Evolutionary conservation across 2,329 filamentous ascomycete genomes (phyloP).

Genomic region (Penicillium rolfsii): DNA sequence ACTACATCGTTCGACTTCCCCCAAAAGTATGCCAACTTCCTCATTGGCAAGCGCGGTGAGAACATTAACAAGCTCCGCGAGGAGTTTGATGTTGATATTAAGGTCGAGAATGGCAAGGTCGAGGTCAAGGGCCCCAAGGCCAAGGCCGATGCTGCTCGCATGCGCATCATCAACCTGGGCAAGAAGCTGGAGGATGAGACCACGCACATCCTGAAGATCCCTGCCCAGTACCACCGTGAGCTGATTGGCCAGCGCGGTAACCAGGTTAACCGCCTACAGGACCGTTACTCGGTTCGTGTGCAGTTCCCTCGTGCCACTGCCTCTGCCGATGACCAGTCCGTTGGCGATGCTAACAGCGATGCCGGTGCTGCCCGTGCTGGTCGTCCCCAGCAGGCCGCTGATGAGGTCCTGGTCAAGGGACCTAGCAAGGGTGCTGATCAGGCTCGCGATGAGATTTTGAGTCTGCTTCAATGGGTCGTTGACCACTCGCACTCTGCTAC

Average conservation of each 20-base stretch:
- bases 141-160: slow-evolving; percentile 85
- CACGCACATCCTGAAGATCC: slow-evolving; percentile 83
- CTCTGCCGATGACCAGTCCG: slow-evolving; percentile 68
- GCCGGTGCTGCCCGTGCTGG: slow-evolving; percentile 61
- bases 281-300: slow-evolving; percentile 89
- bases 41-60: slow-evolving; percentile 68
- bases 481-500: slow-evolving; percentile 82
- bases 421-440: slow-evolving; percentile 91
- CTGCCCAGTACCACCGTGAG: slow-evolving; percentile 90
- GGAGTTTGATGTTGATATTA: slow-evolving; percentile 75
- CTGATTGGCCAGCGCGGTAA: slow-evolving; percentile 86
- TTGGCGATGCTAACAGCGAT: slow-evolving; percentile 71
- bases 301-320: slow-evolving; percentile 77
- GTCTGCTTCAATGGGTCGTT: slow-evolving; percentile 82
- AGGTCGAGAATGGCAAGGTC: slow-evolving; percentile 91
- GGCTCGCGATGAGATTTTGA: slow-evolving; percentile 87
- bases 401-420: slow-evolving; percentile 89
- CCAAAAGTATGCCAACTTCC: slow-evolving; percentile 88
- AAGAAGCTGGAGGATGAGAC: slow-evolving; percentile 90
- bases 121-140: slow-evolving; percentile 94
- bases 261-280: slow-evolving; percentile 90
- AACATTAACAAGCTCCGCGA: slow-evolving; percentile 71
- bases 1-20: slow-evolving; percentile 88
- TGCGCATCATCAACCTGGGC: slow-evolving; percentile 76
- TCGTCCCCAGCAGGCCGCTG: slow-evolving; percentile 72